A percentile compares a stretch with the other conserved stretches of the same genome.
phyloP scores from a whole-genome alignment of 2,329 filamentous ascomycete genomes.

The Botryosphaeria agaves region DNA sequence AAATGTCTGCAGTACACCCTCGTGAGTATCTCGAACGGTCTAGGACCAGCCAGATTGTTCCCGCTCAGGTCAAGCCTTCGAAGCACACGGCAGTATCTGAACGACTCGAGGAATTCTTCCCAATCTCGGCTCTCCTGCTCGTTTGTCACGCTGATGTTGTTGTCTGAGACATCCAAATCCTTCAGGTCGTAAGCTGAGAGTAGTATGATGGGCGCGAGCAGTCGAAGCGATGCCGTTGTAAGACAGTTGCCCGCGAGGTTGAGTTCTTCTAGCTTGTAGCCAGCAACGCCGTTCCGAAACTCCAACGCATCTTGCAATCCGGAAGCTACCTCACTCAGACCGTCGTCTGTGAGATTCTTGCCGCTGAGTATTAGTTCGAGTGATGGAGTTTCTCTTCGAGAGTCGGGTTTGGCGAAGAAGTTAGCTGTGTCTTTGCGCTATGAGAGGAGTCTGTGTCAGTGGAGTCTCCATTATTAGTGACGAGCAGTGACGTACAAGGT shows the following conservation, averaged over 20 bases:
- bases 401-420: too few relatives aligned
- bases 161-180: constrained; percentile 28
- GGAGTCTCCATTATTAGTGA: constrained; percentile 2
- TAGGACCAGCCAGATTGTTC: constrained; percentile 22
- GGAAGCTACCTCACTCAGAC: constrained; percentile 23
- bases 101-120: constrained; percentile 25
- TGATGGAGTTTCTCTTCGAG: constrained; percentile 8
- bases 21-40: constrained; percentile 27
- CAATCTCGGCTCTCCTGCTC: constrained; percentile 21
- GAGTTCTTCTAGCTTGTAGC: constrained; percentile 26
- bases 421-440: constrained; percentile 5
- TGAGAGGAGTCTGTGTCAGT: constrained; percentile 1
- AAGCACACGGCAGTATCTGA: constrained; percentile 23
- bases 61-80: constrained; percentile 26
- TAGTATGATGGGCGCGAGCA: constrained; percentile 22
- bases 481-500: constrained; percentile 16
- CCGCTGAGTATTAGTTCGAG: constrained; percentile 28
- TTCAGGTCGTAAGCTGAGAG: constrained; percentile 25
- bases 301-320: constrained; percentile 23
- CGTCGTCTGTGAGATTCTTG: constrained; percentile 29
- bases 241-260: constrained; percentile 27
- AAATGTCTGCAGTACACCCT: constrained; percentile 21
- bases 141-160: constrained; percentile 22
- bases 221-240: constrained; percentile 21
- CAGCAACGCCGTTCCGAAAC: constrained; percentile 11